Evolutionary conservation across 805 yeast genomes (phyloP).

Genomic region (Metschnikowia borealis): DNA sequence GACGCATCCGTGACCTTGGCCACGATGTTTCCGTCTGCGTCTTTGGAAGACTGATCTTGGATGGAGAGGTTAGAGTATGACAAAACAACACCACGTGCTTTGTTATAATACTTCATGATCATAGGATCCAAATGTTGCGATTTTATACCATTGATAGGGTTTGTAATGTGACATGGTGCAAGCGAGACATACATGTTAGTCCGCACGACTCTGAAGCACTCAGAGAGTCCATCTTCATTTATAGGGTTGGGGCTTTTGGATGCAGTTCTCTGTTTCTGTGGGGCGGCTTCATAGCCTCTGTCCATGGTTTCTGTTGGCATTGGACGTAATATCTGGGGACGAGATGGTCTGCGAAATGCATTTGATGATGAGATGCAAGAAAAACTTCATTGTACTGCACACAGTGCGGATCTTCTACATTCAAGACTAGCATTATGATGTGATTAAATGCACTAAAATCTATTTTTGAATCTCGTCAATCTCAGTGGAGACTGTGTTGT

Average conservation of each 20-base stretch:
- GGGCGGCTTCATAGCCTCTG: not conserved
- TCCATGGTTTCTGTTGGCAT: constrained; percentile 11
- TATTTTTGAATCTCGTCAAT: constrained; percentile 12
- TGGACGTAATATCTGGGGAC: not conserved
- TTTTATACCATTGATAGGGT: constrained; percentile 75
- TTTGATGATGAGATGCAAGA: constrained; percentile 14
- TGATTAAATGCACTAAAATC: constrained; percentile 6
- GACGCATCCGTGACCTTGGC: constrained; percentile 72
- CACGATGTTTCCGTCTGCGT: constrained; percentile 43
- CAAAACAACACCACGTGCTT: constrained; percentile 77
- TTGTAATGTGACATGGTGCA: constrained; percentile 73
- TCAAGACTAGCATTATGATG: not conserved
- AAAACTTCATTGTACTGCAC: constrained; percentile 15
- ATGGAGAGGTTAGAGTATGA: constrained; percentile 62
- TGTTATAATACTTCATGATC: constrained; percentile 73
- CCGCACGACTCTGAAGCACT: constrained; percentile 63
- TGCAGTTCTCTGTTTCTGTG: constrained; percentile 5
- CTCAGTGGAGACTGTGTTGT: constrained; percentile 8
- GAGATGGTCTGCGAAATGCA: constrained; percentile 3
- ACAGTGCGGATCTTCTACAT: not conserved
- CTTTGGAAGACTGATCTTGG: constrained; percentile 15
- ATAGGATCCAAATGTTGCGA: constrained; percentile 88
- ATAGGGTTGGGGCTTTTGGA: constrained; percentile 35
- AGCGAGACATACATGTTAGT: constrained; percentile 73
- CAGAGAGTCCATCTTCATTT: constrained; percentile 48